These are phyloP conservation scores for Mariannaea sp. DNA, from an alignment of 2,329 filamentous ascomycete species.

Conservation along the genomic window DNA sequence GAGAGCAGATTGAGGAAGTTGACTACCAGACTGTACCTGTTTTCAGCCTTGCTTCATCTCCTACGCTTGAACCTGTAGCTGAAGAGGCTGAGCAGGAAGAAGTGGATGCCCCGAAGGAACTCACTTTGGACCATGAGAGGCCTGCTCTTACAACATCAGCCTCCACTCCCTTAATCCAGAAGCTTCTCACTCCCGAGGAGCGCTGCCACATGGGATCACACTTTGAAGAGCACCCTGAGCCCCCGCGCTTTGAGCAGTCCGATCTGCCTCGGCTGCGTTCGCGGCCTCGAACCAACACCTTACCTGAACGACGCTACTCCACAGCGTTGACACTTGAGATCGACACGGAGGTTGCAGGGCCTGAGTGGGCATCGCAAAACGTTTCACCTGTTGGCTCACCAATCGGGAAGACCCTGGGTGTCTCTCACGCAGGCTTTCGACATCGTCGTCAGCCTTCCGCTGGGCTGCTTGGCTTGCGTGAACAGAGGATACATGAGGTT, in stretches of 20 bases:
- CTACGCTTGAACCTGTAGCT: slow-evolving; percentile 30
- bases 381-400: slow-evolving; percentile 27
- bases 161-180: slow-evolving; percentile 27
- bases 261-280: slow-evolving; percentile 24
- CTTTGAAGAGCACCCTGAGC: slow-evolving; percentile 22
- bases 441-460: slow-evolving; percentile 35
- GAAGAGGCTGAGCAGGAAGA: slow-evolving; percentile 29
- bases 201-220: slow-evolving; percentile 14
- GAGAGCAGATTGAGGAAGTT: slow-evolving; percentile 15
- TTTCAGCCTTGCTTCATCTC: slow-evolving; percentile 11
- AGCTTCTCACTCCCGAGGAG: slow-evolving; percentile 20
- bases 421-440: slow-evolving; percentile 11
- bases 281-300: slow-evolving; percentile 27
- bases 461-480: slow-evolving; percentile 34
- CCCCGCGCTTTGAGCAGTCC: slow-evolving; percentile 19
- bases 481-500: slow-evolving; percentile 33
- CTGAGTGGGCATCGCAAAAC: slow-evolving; percentile 21
- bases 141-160: slow-evolving; percentile 19
- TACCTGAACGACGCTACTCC: slow-evolving; percentile 35
- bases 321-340: slow-evolving; percentile 36
- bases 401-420: slow-evolving; percentile 30
- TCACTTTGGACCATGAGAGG: slow-evolving; percentile 10
- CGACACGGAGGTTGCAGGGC: slow-evolving; percentile 19
- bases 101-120: not conserved
- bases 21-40: slow-evolving; percentile 6